These are phyloP conservation scores for Hymenoscyphus salicellus DNA, from an alignment of 2,329 filamentous ascomycete genomes.

Conservation along the genomic window DNA sequence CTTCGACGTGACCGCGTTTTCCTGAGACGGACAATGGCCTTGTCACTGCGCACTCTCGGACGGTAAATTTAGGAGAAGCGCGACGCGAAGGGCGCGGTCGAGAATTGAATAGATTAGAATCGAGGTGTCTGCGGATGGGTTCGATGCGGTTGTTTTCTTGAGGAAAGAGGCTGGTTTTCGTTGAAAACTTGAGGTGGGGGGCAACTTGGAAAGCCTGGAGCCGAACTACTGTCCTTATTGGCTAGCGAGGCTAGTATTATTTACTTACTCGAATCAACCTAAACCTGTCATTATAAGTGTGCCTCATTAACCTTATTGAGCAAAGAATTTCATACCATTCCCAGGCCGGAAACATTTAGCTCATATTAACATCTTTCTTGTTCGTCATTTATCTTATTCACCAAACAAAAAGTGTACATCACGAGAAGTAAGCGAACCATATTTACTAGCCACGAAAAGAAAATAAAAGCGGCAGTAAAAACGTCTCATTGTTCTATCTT, in stretches of 20 bases:
- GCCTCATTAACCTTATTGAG: background rate
- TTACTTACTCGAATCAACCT: background rate
- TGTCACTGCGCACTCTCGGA: conserved; percentile 6
- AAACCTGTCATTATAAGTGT: background rate
- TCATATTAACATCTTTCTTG: background rate
- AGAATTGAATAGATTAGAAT: background rate
- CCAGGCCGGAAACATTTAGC: background rate
- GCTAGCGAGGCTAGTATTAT: background rate
- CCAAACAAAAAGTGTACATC: too few relatives aligned
- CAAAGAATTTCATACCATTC: background rate
- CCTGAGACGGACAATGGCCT: conserved; percentile 17
- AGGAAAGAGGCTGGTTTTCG: background rate
- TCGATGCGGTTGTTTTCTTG: background rate
- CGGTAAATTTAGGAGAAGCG: background rate
- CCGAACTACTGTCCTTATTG: background rate
- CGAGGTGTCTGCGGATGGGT: background rate
- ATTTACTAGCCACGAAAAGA: too few relatives aligned
- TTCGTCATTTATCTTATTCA: background rate
- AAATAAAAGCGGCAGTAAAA: too few relatives aligned
- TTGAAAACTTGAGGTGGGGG: background rate
- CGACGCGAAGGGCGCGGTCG: background rate
- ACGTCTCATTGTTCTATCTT: too few relatives aligned
- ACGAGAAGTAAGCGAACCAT: too few relatives aligned
- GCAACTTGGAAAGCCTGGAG: background rate
- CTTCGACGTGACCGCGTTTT: conserved; percentile 14